Base-by-base conservation (phyloP, 345 rosid species). In the Arabis hirsuta region DNA sequence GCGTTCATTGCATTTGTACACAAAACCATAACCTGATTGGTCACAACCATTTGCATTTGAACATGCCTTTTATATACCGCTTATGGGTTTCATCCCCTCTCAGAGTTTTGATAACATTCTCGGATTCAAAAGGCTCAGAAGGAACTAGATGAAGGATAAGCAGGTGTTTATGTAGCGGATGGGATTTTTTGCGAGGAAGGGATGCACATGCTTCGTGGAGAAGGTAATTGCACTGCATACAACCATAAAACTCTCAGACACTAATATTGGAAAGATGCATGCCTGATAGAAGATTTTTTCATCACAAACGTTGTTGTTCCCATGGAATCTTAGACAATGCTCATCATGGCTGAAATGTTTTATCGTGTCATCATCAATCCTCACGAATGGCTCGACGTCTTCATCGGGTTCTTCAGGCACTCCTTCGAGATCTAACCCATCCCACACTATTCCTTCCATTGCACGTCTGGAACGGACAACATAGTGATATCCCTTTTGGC, bases 401-500 rank as follows among this genome's bases (percentile, higher is more conserved):
- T 55, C 43, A 2, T 55, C 61, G 4, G 24, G 12, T 14, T 55
- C 61, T 55, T 55, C 43, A 55, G 43, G 13, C 2, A 55, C 61
- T 7, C 7, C 43, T n/a, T 32, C 42, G 1, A 55, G 61, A 55
- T 55, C 61, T 32, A n/a, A 9, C 1, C 43, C 61, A 4, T 55
- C 61, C 61, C 61, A 55, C 3, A 59, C 32, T 0, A 14, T 10
- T 3, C n/a, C 3, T 9, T 11, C 26, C 6, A 19, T n/a, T 0
- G 65, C 38, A 43, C 65, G 43, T 61, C 7, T 22, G 1, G 65
- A 61, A 43, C 43, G 65, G 7, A 43, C 38, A 9, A 13, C 65
- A 7, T 57, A 57, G 0, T 9, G 14, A 38, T 46, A 57, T 38
- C 29, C 45, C 1, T 57, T 38, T 3, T 6, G 13, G 12, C 65